These are phyloP conservation scores for Aspergillus steynii DNA, from an alignment of 495 filamentous ascomycete species.

Conservation along the genomic window DNA sequence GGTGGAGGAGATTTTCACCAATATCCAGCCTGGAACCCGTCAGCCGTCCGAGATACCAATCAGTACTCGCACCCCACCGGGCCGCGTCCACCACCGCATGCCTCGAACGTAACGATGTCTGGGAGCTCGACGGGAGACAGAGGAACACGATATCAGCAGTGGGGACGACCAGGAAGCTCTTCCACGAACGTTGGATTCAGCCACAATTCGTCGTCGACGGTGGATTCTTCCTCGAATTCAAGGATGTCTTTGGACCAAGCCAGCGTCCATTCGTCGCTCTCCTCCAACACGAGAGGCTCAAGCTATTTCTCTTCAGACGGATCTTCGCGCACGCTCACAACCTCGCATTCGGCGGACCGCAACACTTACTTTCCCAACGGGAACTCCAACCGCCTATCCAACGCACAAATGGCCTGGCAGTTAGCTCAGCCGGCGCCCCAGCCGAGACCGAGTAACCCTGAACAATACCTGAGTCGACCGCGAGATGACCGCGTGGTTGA, in stretches of 20 bases:
- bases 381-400: slow-evolving; percentile 35
- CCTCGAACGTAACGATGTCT: slow-evolving; percentile 64
- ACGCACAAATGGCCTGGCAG: slow-evolving; percentile 32
- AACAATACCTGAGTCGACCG: slow-evolving; percentile 64
- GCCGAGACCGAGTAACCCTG: slow-evolving; percentile 41
- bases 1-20: slow-evolving; percentile 81
- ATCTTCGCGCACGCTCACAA: slow-evolving; percentile 60
- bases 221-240: slow-evolving; percentile 69
- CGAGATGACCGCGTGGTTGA: slow-evolving; percentile 87
- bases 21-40: slow-evolving; percentile 73
- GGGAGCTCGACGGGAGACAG: slow-evolving; percentile 63
- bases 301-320: slow-evolving; percentile 62
- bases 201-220: slow-evolving; percentile 67
- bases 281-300: slow-evolving; percentile 61
- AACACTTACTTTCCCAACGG: slow-evolving; percentile 28
- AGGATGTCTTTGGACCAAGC: slow-evolving; percentile 69
- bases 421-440: slow-evolving; percentile 46
- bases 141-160: slow-evolving; percentile 70
- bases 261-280: slow-evolving; percentile 62
- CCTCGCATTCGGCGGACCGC: slow-evolving; percentile 45
- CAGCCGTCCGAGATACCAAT: slow-evolving; percentile 42
- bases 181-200: slow-evolving; percentile 54
- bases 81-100: slow-evolving; percentile 69
- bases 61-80: slow-evolving; percentile 60
- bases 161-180: slow-evolving; percentile 60